Percentiles rank a stretch among this genome's conserved stretches.
These are phyloP conservation scores for Cokeromyces recurvatus DNA, from an alignment of 371 early-diverging fungal species.

Conservation along the genomic window DNA sequence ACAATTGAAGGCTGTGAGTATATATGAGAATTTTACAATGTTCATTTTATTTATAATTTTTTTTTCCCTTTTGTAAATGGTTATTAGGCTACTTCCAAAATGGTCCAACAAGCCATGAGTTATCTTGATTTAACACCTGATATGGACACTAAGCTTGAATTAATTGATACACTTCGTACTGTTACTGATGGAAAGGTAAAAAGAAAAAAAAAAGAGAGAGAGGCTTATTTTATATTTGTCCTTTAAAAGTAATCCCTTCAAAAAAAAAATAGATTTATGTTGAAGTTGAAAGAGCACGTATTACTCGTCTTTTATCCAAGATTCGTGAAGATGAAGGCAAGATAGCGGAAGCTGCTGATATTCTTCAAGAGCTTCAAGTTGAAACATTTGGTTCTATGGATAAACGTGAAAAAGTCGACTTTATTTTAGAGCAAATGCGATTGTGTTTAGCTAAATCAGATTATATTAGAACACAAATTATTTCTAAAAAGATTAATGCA, in stretches of 20 bases:
- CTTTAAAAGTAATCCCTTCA: too few relatives aligned
- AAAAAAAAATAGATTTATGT: slow-evolving; percentile 76
- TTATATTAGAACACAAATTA: slow-evolving; percentile 87
- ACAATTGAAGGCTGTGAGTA: slow-evolving; percentile 81
- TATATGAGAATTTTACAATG: background rate
- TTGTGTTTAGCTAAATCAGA: slow-evolving; percentile 90
- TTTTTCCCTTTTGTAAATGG: too few relatives aligned
- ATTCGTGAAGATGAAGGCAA: slow-evolving; percentile 92
- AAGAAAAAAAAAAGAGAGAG: slow-evolving; percentile 1
- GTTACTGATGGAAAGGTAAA: slow-evolving; percentile 96
- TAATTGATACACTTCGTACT: slow-evolving; percentile 90
- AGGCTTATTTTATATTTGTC: too few relatives aligned
- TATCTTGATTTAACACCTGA: slow-evolving; percentile 83
- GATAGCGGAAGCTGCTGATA: slow-evolving; percentile 87
- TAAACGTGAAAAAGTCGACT: slow-evolving; percentile 95
- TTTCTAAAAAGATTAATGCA: slow-evolving; percentile 90
- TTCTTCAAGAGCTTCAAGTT: slow-evolving; percentile 95
- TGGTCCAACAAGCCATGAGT: slow-evolving; percentile 93
- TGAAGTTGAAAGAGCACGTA: slow-evolving; percentile 94
- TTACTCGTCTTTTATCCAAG: slow-evolving; percentile 84
- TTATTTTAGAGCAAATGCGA: slow-evolving; percentile 97
- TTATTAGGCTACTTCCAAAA: slow-evolving; percentile 86
- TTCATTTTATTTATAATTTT: too few relatives aligned
- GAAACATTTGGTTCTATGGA: slow-evolving; percentile 99
- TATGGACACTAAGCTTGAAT: slow-evolving; percentile 77